A percentile compares a stretch with the other conserved stretches of the same genome.
Conservation (phyloP, 2,329 filamentous ascomycete genomes). For the Epichloe sibirici region DNA sequence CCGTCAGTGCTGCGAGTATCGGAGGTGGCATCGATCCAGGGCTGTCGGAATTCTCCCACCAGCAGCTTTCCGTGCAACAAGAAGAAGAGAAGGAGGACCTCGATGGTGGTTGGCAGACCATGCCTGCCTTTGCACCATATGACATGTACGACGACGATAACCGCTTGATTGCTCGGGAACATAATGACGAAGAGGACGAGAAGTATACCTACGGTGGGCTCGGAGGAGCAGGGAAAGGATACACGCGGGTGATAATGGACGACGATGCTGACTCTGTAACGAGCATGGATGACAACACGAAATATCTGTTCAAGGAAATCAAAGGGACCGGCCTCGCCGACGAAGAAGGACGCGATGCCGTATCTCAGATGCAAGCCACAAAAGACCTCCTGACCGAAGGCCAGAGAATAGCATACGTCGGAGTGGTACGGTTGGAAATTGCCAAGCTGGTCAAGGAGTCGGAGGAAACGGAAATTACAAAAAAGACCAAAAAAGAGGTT, state of each 20-base stretch:
- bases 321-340: constrained; percentile 40
- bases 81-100: constrained; percentile 40
- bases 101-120: constrained; percentile 76
- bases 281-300: constrained; percentile 93
- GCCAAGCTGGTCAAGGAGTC: constrained; percentile 62
- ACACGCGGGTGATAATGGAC: constrained; percentile 88
- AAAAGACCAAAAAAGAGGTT: constrained; percentile 59
- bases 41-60: constrained; percentile 85
- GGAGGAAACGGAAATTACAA: constrained; percentile 49
- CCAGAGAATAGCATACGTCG: constrained; percentile 92
- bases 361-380: constrained; percentile 87
- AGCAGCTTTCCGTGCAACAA: constrained; percentile 52
- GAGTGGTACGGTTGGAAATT: constrained; percentile 71
- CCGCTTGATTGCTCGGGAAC: constrained; percentile 71
- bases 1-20: constrained; percentile 21
- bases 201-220: constrained; percentile 60
- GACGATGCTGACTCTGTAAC: constrained; percentile 90
- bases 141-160: constrained; percentile 96
- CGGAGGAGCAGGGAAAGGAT: constrained; percentile 86
- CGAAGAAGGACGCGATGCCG: constrained; percentile 72
- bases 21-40: constrained; percentile 9
- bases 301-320: constrained; percentile 79
- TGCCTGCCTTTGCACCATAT: constrained; percentile 86
- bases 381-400: constrained; percentile 87
- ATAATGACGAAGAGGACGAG: constrained; percentile 56